Conservation (phyloP, 2,329 filamentous ascomycete species). For the Cladobotryum protrusum region DNA sequence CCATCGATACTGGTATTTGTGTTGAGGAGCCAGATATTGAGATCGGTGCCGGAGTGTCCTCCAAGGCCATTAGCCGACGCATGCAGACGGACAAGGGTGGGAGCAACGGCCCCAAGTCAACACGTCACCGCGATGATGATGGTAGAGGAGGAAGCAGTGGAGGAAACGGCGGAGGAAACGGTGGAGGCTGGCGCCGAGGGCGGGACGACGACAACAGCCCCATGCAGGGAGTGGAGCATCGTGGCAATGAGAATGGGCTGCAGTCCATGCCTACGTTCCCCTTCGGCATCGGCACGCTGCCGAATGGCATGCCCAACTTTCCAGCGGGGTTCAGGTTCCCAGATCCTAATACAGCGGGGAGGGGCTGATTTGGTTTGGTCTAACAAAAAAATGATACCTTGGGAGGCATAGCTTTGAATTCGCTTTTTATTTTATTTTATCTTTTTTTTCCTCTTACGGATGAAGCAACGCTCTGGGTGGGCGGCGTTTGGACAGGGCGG, state of each 20-base stretch:
- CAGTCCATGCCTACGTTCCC: constrained; percentile 27
- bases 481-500: no score
- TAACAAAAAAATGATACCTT: not conserved
- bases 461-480: not conserved
- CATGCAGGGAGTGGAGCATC: not conserved
- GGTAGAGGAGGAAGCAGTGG: constrained; percentile 6
- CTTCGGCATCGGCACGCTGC: constrained; percentile 34
- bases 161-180: no score
- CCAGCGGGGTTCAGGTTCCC: constrained; percentile 35
- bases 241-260: constrained; percentile 6
- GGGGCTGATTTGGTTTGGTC: not conserved
- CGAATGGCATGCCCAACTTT: constrained; percentile 39
- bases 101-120: constrained; percentile 58
- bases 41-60: constrained; percentile 94
- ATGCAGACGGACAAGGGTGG: constrained; percentile 65
- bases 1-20: constrained; percentile 75
- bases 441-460: not conserved
- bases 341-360: constrained; percentile 22
- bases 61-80: constrained; percentile 70
- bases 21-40: constrained; percentile 98
- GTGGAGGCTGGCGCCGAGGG: constrained; percentile 19
- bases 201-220: constrained; percentile 21
- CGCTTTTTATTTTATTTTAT: no score
- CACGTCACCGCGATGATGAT: constrained; percentile 39
- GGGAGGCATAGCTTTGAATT: not conserved